Evolutionary conservation across 257 asterid species (phyloP), one percentile per base, ranked within the genome.

Genomic region (Solanum lycopersicoides): DNA sequence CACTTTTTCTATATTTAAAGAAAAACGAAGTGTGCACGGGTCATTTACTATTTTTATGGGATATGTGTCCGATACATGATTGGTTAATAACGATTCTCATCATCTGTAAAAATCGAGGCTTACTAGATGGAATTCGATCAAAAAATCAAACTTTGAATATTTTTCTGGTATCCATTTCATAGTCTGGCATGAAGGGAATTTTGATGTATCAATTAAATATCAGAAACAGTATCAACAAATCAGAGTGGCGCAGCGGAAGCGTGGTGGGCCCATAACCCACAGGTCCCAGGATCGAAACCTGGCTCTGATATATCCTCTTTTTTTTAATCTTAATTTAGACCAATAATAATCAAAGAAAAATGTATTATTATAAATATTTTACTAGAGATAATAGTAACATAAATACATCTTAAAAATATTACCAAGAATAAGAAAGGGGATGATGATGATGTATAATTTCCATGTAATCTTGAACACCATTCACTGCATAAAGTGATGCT

Each of bases 271-370:
- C 93, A 96, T 95, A 96, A 96, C 99, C 99, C 98, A 96, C 98
- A 94, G 98, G 99, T 95, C 98, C 96, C 96, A 97, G 98, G 99
- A 95, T 95, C 96, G 98, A 97, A 95, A 97, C 99, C 97, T 97
- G 94, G 97, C 98, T 97, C 95, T 95, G 99, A 95, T 72, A 72
- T 7, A 7, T 28, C 10, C 9, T n/a, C 0, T 47, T 23, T 23
- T 13, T 66, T 66, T 63, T 9, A 66, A 66, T 25, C 35, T 25
- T 25, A 30, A 14, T 69, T 14, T 75, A 12, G 7, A 23, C 83
- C n/a, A 77, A 44, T 44, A 44, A 71, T 34, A 34, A 71, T n/a
- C 59, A 44, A 5, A 37, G 6, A 34, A 37, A 77, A 44, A 9
- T 44, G 39, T 23, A 25, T 68, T 42, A 76, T 76, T n/a, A 68